phyloP scores from a whole-genome alignment of 179 eudicot genomes.

The Amaranthus tricolor region DNA sequence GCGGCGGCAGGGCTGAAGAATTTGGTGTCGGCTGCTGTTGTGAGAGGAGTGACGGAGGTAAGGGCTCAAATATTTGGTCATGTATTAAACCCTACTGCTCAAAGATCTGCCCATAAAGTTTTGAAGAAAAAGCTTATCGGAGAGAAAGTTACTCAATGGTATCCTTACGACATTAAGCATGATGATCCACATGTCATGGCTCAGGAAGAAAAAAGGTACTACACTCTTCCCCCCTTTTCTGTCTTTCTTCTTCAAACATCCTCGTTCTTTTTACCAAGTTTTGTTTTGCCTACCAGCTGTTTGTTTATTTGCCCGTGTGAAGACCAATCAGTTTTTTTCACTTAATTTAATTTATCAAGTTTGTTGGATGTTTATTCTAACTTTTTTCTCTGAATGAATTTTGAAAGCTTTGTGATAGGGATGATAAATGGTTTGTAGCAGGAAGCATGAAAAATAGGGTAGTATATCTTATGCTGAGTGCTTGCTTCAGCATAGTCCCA shows the following conservation, averaged over 20 bases:
- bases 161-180: slow-evolving; percentile 63
- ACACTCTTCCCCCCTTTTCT: neutral
- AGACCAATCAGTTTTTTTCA: too few species aligned
- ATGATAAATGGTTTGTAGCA: too few species aligned
- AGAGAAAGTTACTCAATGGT: slow-evolving; percentile 78
- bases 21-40: slow-evolving; percentile 51
- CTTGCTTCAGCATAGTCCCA: too few species aligned
- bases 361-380: too few species aligned
- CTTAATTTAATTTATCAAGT: too few species aligned
- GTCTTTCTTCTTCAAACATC: neutral
- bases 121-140: slow-evolving; percentile 83
- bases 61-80: slow-evolving; percentile 84
- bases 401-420: too few species aligned
- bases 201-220: slow-evolving; percentile 52
- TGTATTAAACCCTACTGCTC: slow-evolving; percentile 64
- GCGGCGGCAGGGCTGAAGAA: slow-evolving; percentile 26
- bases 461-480: too few species aligned
- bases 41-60: slow-evolving; percentile 61
- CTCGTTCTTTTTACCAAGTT: too few species aligned
- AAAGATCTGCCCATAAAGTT: slow-evolving; percentile 69
- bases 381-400: too few species aligned
- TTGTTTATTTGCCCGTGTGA: slow-evolving; percentile 2
- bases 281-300: neutral
- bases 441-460: too few species aligned
- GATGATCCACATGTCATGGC: slow-evolving; percentile 74